These are phyloP conservation scores for Bimuria novae-zelandiae DNA, from an alignment of 2,329 filamentous ascomycete species.

Conservation along the genomic window DNA sequence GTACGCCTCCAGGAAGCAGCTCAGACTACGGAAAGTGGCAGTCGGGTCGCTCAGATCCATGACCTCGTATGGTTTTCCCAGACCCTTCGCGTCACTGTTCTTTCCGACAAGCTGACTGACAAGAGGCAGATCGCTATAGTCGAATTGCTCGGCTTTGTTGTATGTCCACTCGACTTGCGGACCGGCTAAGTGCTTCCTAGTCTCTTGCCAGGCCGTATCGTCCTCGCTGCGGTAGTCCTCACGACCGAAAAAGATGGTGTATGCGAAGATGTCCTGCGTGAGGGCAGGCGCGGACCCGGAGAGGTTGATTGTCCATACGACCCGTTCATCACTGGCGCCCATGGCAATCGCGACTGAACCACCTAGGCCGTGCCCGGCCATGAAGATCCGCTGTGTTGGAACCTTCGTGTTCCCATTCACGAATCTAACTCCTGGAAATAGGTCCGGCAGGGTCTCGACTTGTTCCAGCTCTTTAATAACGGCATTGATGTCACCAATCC, in stretches of 20 bases:
- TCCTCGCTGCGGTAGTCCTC: slow-evolving; percentile 93
- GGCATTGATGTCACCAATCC: slow-evolving; percentile 24
- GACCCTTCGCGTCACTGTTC: slow-evolving; percentile 3
- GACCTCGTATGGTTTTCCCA: neutral
- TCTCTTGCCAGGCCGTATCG: slow-evolving; percentile 83
- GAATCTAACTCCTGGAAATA: slow-evolving; percentile 22
- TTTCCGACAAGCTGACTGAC: slow-evolving; percentile 19
- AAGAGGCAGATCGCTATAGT: slow-evolving; percentile 29
- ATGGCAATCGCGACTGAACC: slow-evolving; percentile 29
- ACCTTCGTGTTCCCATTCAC: slow-evolving; percentile 8
- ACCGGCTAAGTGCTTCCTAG: slow-evolving; percentile 44
- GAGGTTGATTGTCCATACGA: slow-evolving; percentile 29
- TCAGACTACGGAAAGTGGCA: slow-evolving; percentile 5
- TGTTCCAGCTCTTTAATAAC: slow-evolving; percentile 20
- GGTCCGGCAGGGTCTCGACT: neutral
- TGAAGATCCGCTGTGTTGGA: slow-evolving; percentile 9
- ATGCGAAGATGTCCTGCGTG: slow-evolving; percentile 2
- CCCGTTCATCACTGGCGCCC: slow-evolving; percentile 11
- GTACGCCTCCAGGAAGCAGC: slow-evolving; percentile 10
- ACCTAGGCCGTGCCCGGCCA: slow-evolving; percentile 38
- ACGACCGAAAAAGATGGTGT: slow-evolving; percentile 35
- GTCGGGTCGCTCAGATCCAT: slow-evolving; percentile 1
- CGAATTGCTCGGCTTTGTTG: slow-evolving; percentile 23
- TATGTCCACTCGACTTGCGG: slow-evolving; percentile 29
- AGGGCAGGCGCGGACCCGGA: slow-evolving; percentile 26